Evolutionary conservation across 2,329 filamentous ascomycete species (phyloP), one percentile per base, ranked within the genome.

Genomic region (Pseudopyricularia javanii): DNA sequence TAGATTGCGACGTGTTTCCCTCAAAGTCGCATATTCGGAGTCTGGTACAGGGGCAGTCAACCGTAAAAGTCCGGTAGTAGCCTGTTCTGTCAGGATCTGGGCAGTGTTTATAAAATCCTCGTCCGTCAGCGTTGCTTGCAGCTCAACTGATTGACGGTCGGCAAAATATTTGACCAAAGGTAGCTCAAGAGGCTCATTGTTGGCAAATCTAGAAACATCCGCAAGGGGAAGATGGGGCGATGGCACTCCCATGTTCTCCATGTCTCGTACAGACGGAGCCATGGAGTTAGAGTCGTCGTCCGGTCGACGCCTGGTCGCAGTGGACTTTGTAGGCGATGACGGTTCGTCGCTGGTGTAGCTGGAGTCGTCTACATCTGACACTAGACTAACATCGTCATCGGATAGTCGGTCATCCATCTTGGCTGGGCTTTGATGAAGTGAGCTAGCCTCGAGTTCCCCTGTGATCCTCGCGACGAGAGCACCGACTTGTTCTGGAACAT

Each of bases 41-140:
- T 52, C 50, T 5, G 33, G 30, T 24, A 26, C 9, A 7, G 48
- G 4, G 5, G 28, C 12, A 26, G 50, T 34, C 15, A 52, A 17
- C 40, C 40, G 20, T 26, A 52, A 28, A 20, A 43, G 11, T 12
- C 37, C 50, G 12, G 40, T 35, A 33, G 40, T 35, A 22, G 83
- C 76, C 62, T 89, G 85, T 55, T 87, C 83, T 2, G 82, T 83
- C n/a, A 88, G 67, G 35, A 88, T 77, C 59, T 88, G 85, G 0
- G 83, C 84, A 26, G 85, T 74, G 51, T 80, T 78, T 33, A 88
- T 79, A 54, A 79, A 73, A 40, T 86, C 82, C 3, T 80, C 75
- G 53, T 83, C 80, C 1, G 71, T 66, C 15, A 75, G 63, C 9
- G 70, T 66, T 24, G 74, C 61, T 24, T 75, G 71, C 9, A 74